These are phyloP conservation scores for Scytalidium sp. DNA, from an alignment of 2,329 filamentous ascomycete species.

Conservation along the genomic window DNA sequence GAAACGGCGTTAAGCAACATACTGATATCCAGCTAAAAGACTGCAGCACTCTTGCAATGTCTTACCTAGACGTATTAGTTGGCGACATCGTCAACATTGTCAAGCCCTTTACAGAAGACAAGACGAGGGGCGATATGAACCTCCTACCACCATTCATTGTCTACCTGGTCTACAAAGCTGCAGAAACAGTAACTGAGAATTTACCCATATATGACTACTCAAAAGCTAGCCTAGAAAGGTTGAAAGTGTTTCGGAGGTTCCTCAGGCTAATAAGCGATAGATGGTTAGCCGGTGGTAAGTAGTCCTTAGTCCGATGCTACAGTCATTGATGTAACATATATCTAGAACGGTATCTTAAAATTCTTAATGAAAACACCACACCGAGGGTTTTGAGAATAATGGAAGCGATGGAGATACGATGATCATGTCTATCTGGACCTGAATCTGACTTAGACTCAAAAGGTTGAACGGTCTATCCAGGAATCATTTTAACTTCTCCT, in stretches of 20 bases:
- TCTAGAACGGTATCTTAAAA: conserved; percentile 16
- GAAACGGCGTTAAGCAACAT: conserved; percentile 13
- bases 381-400: conserved; percentile 15
- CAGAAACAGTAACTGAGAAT: conserved; percentile 12
- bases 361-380: conserved; percentile 22
- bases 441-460: too few species aligned
- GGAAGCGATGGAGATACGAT: conserved; percentile 1
- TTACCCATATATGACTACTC: conserved; percentile 6
- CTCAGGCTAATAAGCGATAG: conserved; percentile 10
- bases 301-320: conserved; percentile 1
- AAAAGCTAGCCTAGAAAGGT: conserved; percentile 6
- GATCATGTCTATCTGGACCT: neutral
- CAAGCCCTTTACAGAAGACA: conserved; percentile 8
- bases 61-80: conserved; percentile 6
- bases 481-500: too few species aligned
- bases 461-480: too few species aligned
- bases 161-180: conserved; percentile 15
- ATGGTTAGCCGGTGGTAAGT: conserved; percentile 17
- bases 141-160: conserved; percentile 13
- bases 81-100: conserved; percentile 8
- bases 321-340: conserved; percentile 4
- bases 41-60: conserved; percentile 7
- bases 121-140: conserved; percentile 9
- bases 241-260: conserved; percentile 14
- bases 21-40: conserved; percentile 1